Base-by-base conservation (phyloP, 148 eudicot species). In the Arbutus unedo region DNA sequence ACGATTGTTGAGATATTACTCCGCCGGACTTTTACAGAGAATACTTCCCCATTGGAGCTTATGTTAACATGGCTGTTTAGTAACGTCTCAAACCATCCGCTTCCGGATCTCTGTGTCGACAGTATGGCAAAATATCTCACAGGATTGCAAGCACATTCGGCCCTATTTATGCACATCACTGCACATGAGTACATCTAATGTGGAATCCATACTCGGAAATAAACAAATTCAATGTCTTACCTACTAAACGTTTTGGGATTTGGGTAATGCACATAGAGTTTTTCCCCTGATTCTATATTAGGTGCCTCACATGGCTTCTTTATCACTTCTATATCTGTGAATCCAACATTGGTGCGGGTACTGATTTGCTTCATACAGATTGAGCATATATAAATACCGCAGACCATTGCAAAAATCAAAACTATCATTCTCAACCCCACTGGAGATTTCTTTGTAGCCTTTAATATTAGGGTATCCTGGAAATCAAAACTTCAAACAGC, bases 81-180 rank as follows among this genome's bases (percentile, higher is more conserved):
- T 83, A 95, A 89, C 49, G 97, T 95, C 87, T 95, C 98, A 85
- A 95, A 95, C 98, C 97, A 95, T 79, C 98, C 98, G 84, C 97
- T 95, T 19, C 98, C 98, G 0, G 98, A 95, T 83, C 98, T 92
- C 85, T 95, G 98, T 11, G 92, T 91, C 11, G 98, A 95, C 81
- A 93, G 19, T 67, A 95, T 95, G 62, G 93, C 98, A 85, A 93
- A 95, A 71, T 79, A 87, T 74, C 98, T 90, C 51, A 95, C 98
- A 73, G 98, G 98, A 84, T 90, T 86, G 91, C 97, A 93, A 5
- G 87, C 91, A 85, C 98, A 95, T 74, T 92, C 98, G n/a, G 85
- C 92, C 92, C 98, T 92, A 79, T 51, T 60, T 55, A 79, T 21
- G 53, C 53, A 78, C 54, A 79, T 62, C 79, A 49, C 49, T 68